Evolutionary conservation across 2,329 filamentous ascomycete species (phyloP), one percentile per base, ranked within the genome.

Genomic region (Fusarium pseudoanthophilum): DNA sequence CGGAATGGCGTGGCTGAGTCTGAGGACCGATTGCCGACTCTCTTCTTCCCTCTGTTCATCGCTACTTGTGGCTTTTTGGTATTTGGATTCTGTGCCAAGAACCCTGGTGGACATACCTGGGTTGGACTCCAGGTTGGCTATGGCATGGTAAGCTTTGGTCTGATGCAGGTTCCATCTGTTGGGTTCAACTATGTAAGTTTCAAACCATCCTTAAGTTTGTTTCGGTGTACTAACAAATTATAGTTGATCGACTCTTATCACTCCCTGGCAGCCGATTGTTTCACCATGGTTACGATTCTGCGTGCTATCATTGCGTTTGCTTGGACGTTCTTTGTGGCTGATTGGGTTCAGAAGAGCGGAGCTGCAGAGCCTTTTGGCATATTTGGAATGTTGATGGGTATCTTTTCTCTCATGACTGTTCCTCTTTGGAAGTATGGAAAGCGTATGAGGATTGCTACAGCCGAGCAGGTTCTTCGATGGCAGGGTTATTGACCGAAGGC

Each of bases 321-420:
- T 0, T 89, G 87, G 86, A 87, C 85, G 0, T 88, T 88, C 61
- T 88, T 89, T 49, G 84, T 86, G 0, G 82, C 82, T 6, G 79
- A 83, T 8, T 89, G 87, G 87, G 81, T 87, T 1, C 72, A 79
- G 3, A 53, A 78, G 1, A 77, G 75, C 1, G 87, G 87, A 1
- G 72, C 83, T 3, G 83, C 87, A 1, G 78, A 86, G 59, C 83
- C 86, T 0, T 89, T 89, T 76, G 87, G 87, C 0, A 83, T 88
- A 7, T 72, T 72, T 46, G 64, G 64, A 11, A 28, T 72, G 46
- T 14, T 72, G 45, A 72, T 73, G 69, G 64, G 69, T 4, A 11
- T 73, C 0, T 88, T 89, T 72, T 77, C 81, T 3, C 57, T 85
- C 18, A 28, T 84, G 11, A 78, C 78, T 3, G 65, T 83, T 16